phyloP scores from a whole-genome alignment of 2,329 filamentous ascomycete genomes.

The Ploettnerulaceae sp. region DNA sequence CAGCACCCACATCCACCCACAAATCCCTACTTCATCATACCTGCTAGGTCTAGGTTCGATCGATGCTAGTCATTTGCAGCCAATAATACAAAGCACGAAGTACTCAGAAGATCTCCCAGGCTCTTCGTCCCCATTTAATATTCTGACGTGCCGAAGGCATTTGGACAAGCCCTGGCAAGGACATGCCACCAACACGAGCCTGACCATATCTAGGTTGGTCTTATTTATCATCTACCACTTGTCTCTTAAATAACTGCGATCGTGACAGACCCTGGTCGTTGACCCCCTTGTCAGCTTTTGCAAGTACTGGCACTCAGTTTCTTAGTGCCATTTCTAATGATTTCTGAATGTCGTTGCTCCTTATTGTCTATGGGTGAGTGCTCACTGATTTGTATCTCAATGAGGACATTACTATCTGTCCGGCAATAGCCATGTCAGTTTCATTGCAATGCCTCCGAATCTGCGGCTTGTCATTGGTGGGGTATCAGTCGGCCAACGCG shows the following conservation, averaged over 20 bases:
- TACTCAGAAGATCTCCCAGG: conserved; percentile 11
- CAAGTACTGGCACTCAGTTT: conserved; percentile 28
- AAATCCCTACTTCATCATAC: not conserved
- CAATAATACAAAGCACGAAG: conserved; percentile 22
- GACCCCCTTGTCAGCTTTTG: conserved; percentile 24
- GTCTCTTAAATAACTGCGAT: conserved; percentile 25
- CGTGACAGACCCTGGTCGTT: conserved; percentile 26
- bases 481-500: conserved; percentile 24
- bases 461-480: conserved; percentile 26
- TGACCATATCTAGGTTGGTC: conserved; percentile 20
- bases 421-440: conserved; percentile 26
- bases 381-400: conserved; percentile 16
- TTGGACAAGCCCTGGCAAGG: conserved; percentile 21
- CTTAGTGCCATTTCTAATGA: conserved; percentile 22
- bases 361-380: conserved; percentile 11
- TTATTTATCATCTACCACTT: conserved; percentile 24
- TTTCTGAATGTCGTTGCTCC: conserved; percentile 6
- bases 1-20: not conserved
- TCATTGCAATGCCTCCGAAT: conserved; percentile 25
- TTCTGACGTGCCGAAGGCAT: conserved; percentile 23
- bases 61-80: conserved; percentile 22
- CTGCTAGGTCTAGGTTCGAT: conserved; percentile 20
- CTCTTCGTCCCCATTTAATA: conserved; percentile 14
- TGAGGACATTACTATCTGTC: conserved; percentile 17
- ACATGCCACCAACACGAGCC: conserved; percentile 21